A percentile compares a stretch with the other conserved stretches of the same genome.
Conservation (phyloP, 495 filamentous ascomycete genomes). For the Terfezia boudieri region DNA sequence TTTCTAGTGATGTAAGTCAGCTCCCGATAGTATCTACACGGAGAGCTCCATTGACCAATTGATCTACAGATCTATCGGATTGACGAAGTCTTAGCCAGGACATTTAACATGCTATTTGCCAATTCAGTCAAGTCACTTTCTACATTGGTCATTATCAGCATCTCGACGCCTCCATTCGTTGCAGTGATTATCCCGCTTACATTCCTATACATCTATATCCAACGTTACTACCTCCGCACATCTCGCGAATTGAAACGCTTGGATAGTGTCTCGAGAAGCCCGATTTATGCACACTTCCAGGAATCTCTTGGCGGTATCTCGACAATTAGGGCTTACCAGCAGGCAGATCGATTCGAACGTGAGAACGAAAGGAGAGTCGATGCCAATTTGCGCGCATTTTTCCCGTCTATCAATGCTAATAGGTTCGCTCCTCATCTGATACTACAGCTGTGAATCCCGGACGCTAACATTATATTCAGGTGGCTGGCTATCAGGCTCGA, state of each 20-base stretch:
- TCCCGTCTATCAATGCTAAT: slow-evolving; percentile 89
- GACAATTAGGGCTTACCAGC: slow-evolving; percentile 92
- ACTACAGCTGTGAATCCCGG: too few relatives aligned
- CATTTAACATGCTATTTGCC: slow-evolving; percentile 84
- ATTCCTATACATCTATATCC: slow-evolving; percentile 73
- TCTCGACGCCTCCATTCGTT: slow-evolving; percentile 60
- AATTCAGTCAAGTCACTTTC: slow-evolving; percentile 69
- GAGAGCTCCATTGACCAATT: slow-evolving; percentile 8
- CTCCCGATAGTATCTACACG: slow-evolving; percentile 11
- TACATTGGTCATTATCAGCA: slow-evolving; percentile 66
- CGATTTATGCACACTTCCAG: slow-evolving; percentile 96
- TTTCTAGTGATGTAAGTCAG: slow-evolving; percentile 40
- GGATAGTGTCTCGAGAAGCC: slow-evolving; percentile 84
- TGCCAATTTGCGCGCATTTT: slow-evolving; percentile 85
- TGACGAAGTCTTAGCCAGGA: slow-evolving; percentile 81
- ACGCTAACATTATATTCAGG: slow-evolving; percentile 17
- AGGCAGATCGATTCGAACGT: slow-evolving; percentile 62
- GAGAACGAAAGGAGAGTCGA: slow-evolving; percentile 99
- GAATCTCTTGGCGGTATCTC: slow-evolving; percentile 86
- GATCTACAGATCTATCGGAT: slow-evolving; percentile 66
- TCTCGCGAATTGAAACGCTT: slow-evolving; percentile 90
- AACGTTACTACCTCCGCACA: slow-evolving; percentile 89
- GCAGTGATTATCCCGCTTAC: slow-evolving; percentile 58
- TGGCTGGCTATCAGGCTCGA: slow-evolving; percentile 94
- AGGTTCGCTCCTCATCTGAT: slow-evolving; percentile 11